Base-by-base conservation (phyloP, 2,329 filamentous ascomycete species). In the Dothideomycetidae sp. region DNA sequence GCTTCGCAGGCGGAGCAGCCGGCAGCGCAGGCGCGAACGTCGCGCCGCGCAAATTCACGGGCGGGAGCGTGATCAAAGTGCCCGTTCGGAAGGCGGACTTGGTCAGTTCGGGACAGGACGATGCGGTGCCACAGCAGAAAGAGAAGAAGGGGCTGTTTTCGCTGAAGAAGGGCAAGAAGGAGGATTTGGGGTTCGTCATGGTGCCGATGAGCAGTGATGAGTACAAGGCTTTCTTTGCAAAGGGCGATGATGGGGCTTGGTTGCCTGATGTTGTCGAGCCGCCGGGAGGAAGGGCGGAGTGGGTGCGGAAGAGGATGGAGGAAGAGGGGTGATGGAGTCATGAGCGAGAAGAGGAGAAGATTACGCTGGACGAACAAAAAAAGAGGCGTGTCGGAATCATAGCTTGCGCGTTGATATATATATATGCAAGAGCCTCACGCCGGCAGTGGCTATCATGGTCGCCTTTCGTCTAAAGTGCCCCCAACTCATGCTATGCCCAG, bases 141-240 rank as follows among this genome's bases (percentile, higher is more conserved):
- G 41, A 31, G 33, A 42, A 36, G 18, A 26, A 10, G n/a, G 30
- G 32, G 4, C 33, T 39, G 18, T 29, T 39, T 14, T 10, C 37
- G 10, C 36, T 16, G 26, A 10, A 39, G 9, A 29, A 39, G n/a
- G n/a, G n/a, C n/a, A n/a, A n/a, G 11, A 43, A 33, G 17, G 18
- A 13, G 11, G 42, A 44, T 2, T 42, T 46, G 3, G 45, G 37
- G n/a, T 18, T 48, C 21, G 43, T 41, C 14, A 35, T 48, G 5
- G 41, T 47, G 10, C 33, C 28, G 5, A 48, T 49, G 47, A 44
- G 33, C 29, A 37, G 44, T 5, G 42, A 40, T 3, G 47, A 49
- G 13, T 47, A 49, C 33, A 26, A 45, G 30, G 43, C 42, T 34
- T 45, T 47, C 17, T 49, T 44, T 44, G 44, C 39, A 5, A 48